Percentiles rank a stretch among this genome's conserved stretches.
phyloP scores from a whole-genome alignment of 441 rosid genomes.

The Adansonia rubrostipa region DNA sequence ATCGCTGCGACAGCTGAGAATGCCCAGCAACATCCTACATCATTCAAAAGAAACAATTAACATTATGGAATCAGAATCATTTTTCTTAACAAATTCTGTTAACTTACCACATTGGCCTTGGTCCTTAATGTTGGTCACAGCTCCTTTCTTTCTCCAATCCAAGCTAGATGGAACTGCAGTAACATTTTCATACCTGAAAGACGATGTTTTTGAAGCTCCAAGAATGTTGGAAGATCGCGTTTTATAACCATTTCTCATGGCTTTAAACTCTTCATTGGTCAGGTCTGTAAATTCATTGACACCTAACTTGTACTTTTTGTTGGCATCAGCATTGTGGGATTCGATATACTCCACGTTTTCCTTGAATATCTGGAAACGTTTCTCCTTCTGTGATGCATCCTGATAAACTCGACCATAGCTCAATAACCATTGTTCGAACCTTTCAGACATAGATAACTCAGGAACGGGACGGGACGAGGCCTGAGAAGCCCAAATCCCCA shows the following conservation, averaged over 20 bases:
- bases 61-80: neutral
- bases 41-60: neutral
- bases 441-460: slow-evolving; percentile 29
- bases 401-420: slow-evolving; percentile 11
- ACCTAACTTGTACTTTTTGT: slow-evolving; percentile 21
- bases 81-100: too few relatives aligned
- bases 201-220: neutral
- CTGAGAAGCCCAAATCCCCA: slow-evolving; percentile 24
- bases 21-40: slow-evolving; percentile 32
- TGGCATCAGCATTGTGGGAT: slow-evolving; percentile 20
- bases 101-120: slow-evolving; percentile 35
- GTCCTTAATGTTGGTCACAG: slow-evolving; percentile 36
- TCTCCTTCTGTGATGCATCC: slow-evolving; percentile 9
- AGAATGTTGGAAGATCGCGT: neutral
- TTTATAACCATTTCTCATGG: slow-evolving; percentile 22
- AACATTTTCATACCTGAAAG: slow-evolving; percentile 20
- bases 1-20: slow-evolving; percentile 36
- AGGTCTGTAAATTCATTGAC: slow-evolving; percentile 26
- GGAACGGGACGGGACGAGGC: slow-evolving; percentile 26
- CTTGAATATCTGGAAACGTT: slow-evolving; percentile 26
- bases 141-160: slow-evolving; percentile 37
- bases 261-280: slow-evolving; percentile 27
- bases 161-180: slow-evolving; percentile 28
- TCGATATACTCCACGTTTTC: slow-evolving; percentile 27
- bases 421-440: slow-evolving; percentile 26